Evolutionary conservation across 495 filamentous ascomycete species (phyloP).

Genomic region (Paragyromitra xinjiangensis): DNA sequence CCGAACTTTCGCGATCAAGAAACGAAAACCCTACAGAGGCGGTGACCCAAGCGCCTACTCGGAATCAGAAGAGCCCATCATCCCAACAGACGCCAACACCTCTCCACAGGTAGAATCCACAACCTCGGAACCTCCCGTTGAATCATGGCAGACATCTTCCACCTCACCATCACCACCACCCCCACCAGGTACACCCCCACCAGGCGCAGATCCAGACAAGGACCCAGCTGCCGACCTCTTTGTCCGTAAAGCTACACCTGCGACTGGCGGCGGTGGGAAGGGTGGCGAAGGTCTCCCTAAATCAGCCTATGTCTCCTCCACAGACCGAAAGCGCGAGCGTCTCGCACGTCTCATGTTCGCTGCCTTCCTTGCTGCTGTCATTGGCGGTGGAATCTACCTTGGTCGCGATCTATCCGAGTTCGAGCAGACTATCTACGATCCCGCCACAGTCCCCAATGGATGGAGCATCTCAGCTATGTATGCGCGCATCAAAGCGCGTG

Average conservation of each 20-base stretch:
- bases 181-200: not conserved
- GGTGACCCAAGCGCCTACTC: slow-evolving; percentile 34
- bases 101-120: slow-evolving; percentile 16
- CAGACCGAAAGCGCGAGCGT: slow-evolving; percentile 78
- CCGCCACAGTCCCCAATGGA: slow-evolving; percentile 67
- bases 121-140: not conserved
- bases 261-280: slow-evolving; percentile 12
- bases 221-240: slow-evolving; percentile 3
- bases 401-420: slow-evolving; percentile 84
- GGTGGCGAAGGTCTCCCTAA: slow-evolving; percentile 60
- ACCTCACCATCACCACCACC: slow-evolving; percentile 3
- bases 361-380: slow-evolving; percentile 61
- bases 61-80: slow-evolving; percentile 12
- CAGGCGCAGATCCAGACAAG: not conserved
- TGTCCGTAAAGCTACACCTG: slow-evolving; percentile 6
- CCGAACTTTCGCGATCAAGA: slow-evolving; percentile 23
- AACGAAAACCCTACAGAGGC: slow-evolving; percentile 33
- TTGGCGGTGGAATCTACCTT: slow-evolving; percentile 69
- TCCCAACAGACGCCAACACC: slow-evolving; percentile 19
- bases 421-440: slow-evolving; percentile 76
- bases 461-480: slow-evolving; percentile 74
- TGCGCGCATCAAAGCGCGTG: slow-evolving; percentile 79
- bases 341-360: slow-evolving; percentile 74
- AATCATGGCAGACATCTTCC: slow-evolving; percentile 18
- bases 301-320: slow-evolving; percentile 87